These are phyloP conservation scores for Macrolepiota albuminosa DNA, from an alignment of 768 basidiomycete genomes.

Conservation along the genomic window DNA sequence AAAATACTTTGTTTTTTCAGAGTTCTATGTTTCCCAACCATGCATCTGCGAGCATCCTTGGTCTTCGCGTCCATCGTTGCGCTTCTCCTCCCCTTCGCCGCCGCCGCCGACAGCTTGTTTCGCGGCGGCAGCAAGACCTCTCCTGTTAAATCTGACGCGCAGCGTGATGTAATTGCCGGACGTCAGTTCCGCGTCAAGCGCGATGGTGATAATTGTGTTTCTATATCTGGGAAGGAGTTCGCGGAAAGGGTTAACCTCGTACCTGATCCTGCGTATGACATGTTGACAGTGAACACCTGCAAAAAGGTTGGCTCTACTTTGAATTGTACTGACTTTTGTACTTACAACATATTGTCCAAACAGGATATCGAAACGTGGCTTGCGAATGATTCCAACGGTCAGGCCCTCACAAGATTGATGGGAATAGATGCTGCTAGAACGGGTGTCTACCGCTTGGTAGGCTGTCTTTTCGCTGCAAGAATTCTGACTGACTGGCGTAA, in stretches of 20 bases:
- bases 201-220: neutral
- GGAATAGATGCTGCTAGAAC: neutral
- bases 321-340: neutral
- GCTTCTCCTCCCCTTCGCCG: neutral
- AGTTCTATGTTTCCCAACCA: neutral
- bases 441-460: neutral
- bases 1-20: neutral
- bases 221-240: neutral
- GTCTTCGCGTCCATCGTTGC: neutral
- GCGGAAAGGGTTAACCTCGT: neutral
- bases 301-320: neutral
- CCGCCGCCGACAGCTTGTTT: neutral
- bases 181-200: neutral
- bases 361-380: neutral
- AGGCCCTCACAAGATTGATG: neutral
- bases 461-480: neutral
- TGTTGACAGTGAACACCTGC: neutral
- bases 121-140: neutral
- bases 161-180: neutral
- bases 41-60: neutral
- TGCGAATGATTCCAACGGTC: neutral
- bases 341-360: neutral
- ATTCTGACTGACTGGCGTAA: neutral
- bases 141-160: neutral
- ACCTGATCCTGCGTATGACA: neutral